Conservation (phyloP, 2,329 filamentous ascomycete species). For the Colletotrichum spinosum region DNA sequence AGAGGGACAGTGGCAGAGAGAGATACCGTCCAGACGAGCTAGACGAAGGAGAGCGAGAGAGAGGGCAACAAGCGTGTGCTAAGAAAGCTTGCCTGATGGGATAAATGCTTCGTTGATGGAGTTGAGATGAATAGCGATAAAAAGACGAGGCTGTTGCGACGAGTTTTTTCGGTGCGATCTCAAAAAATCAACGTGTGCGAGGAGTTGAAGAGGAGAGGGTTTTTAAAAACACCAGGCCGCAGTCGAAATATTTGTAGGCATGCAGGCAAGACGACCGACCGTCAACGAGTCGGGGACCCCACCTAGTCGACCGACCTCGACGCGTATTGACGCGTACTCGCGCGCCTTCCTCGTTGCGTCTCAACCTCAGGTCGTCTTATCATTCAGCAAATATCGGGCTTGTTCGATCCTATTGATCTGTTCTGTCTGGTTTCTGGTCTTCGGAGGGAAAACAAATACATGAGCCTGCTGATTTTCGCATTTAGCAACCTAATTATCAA, state of each 20-base stretch:
- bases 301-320: background rate
- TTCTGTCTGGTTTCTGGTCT: too few relatives aligned
- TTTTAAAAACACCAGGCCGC: background rate
- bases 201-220: constrained; percentile 4
- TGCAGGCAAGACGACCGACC: background rate
- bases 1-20: too few relatives aligned
- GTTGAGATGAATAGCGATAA: background rate
- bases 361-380: too few relatives aligned
- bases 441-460: too few relatives aligned
- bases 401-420: too few relatives aligned
- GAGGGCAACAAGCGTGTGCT: background rate
- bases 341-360: too few relatives aligned
- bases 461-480: too few relatives aligned
- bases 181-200: constrained; percentile 13
- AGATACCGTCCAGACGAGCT: too few relatives aligned
- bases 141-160: background rate
- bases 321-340: too few relatives aligned
- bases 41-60: too few relatives aligned
- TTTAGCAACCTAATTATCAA: too few relatives aligned
- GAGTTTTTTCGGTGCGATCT: background rate
- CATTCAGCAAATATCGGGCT: too few relatives aligned
- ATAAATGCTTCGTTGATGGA: constrained; percentile 1
- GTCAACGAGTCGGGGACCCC: constrained; percentile 11
- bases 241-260: background rate
- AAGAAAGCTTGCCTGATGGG: background rate